phyloP scores from a whole-genome alignment of 805 yeast genomes.

The Kluyveromyces siamensis region DNA sequence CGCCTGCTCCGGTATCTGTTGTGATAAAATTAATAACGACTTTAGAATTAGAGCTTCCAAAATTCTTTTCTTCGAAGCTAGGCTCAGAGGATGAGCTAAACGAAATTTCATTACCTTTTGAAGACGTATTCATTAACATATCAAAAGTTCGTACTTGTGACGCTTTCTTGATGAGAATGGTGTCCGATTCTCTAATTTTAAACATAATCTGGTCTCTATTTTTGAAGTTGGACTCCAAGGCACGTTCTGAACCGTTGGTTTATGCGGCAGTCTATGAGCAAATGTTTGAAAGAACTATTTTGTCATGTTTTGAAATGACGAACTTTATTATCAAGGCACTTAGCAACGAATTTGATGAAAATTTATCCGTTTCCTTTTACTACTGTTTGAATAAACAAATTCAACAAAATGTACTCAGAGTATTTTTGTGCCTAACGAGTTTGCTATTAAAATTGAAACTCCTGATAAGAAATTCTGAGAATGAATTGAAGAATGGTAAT shows the following conservation, averaged over 20 bases:
- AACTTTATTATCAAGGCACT: slow-evolving; percentile 1
- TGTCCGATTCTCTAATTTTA: neutral
- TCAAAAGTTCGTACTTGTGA: neutral
- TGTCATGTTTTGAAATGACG: slow-evolving; percentile 1
- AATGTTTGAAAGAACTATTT: neutral
- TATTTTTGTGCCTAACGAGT: neutral
- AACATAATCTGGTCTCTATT: neutral
- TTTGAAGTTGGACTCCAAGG: neutral
- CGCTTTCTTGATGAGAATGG: neutral
- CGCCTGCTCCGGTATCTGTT: neutral
- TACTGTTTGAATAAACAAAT: neutral
- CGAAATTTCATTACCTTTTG: neutral
- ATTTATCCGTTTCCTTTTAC: neutral
- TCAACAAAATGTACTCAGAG: neutral
- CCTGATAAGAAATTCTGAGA: neutral
- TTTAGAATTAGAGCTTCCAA: neutral
- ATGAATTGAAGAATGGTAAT: neutral
- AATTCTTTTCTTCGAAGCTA: neutral
- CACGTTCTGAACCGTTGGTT: neutral
- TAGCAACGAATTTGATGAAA: neutral
- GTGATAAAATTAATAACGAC: neutral
- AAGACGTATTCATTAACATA: neutral
- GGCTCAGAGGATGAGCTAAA: no score
- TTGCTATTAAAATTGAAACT: neutral
- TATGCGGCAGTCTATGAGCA: neutral